Evolutionary conservation across 2,329 filamentous ascomycete genomes (phyloP), one percentile per base, ranked within the genome.

Genomic region (Lasiodiplodia hormozganensis): DNA sequence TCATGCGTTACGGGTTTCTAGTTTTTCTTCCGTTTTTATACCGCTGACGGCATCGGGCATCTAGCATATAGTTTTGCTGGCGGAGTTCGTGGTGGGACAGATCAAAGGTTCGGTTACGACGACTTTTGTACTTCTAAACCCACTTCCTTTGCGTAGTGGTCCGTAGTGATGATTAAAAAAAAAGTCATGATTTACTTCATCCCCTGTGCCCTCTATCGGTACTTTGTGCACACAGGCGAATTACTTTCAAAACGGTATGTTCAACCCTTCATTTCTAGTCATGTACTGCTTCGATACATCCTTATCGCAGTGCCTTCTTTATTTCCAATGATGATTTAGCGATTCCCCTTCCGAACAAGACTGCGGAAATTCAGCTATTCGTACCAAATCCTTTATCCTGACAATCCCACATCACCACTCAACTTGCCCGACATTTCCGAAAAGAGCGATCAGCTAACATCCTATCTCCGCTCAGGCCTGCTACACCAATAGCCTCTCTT

Each of bases 11-110:
- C 54, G 65, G 65, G 34, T 67, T 52, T 31, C 47, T 28, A 21
- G 52, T 67, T 58, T 66, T 47, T n/a, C 25, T 28, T 58, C 57
- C 7, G 11, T 67, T 58, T 67, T 57, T 49, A 51, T 60, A 51
- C 65, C 36, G 65, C 40, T 58, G 40, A 67, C 54, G 65, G 54
- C 65, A 67, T 67, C 40, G 65, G 54, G 65, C 65, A 67, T 57
- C 53, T 43, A 57, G 65, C 65, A 67, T 67, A 54, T 36, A 34
- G 52, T 60, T 43, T 52, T 52, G 49, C 65, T 67, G 54, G 65
- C 54, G 65, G 54, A 67, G 56, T 67, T 64, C 40, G 57, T 64
- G 65, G 65, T 57, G 65, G 65, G 40, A 67, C 65, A 58, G 65
- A 51, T 58, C 65, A 67, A 60, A 40, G 65, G 65, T 56, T 67